phyloP scores from a whole-genome alignment of 1,284 basidiomycete species.

The Ceratobasidium sp. region DNA sequence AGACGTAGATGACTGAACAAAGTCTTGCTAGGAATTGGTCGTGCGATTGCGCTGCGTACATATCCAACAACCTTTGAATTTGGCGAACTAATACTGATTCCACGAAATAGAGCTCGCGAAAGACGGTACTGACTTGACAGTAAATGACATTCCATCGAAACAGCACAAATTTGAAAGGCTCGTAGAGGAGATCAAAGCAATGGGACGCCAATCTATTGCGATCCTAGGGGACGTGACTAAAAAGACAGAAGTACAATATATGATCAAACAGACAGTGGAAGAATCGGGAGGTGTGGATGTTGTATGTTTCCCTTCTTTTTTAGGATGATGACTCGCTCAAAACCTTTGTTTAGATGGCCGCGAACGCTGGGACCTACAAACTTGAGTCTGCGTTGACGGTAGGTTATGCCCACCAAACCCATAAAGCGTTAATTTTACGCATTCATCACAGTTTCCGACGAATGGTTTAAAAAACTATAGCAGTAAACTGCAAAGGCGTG shows the following conservation, averaged over 20 bases:
- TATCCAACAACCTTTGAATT: background rate
- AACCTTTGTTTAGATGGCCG: conserved; percentile 51
- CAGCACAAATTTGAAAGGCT: conserved; percentile 51
- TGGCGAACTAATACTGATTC: background rate
- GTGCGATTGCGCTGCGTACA: conserved; percentile 59
- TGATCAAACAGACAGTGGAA: conserved; percentile 48
- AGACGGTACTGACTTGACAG: conserved; percentile 60
- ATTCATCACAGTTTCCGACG: conserved; percentile 50
- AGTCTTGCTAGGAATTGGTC: conserved; percentile 56
- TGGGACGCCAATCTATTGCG: conserved; percentile 36
- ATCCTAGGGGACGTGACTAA: conserved; percentile 50
- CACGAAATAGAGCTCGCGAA: conserved; percentile 55
- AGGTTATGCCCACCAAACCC: background rate
- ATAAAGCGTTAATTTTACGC: background rate
- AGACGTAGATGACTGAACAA: background rate
- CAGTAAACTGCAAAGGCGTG: conserved; percentile 57
- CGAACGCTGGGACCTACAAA: conserved; percentile 51
- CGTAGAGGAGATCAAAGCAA: conserved; percentile 33
- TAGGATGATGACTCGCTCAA: conserved; percentile 25
- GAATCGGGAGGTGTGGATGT: conserved; percentile 48
- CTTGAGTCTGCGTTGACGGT: conserved; percentile 30
- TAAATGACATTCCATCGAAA: conserved; percentile 58
- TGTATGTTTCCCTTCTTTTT: background rate
- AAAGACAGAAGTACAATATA: conserved; percentile 50
- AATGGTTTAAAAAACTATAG: conserved; percentile 54